Conservation (phyloP, 495 filamentous ascomycete species). For the Tuber microsphaerosporum region DNA sequence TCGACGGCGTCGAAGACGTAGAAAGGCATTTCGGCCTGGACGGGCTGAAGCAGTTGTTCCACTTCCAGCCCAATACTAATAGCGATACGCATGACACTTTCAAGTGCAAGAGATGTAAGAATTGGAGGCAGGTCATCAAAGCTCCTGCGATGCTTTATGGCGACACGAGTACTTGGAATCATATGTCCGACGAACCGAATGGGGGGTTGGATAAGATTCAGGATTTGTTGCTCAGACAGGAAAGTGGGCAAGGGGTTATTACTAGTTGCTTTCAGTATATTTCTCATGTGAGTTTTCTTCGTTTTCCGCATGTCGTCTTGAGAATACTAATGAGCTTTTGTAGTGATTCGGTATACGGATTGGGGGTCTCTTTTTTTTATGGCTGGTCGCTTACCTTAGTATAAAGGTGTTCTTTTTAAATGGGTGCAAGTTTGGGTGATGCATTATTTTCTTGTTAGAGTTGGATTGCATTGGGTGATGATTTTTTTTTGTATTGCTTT, state of each 20-base stretch:
- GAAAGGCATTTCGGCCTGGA: constrained; percentile 93
- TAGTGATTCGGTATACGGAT: background rate
- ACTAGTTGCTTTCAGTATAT: constrained; percentile 98
- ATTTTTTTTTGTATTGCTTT: background rate
- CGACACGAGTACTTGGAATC: constrained; percentile 98
- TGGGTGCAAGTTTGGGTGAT: background rate
- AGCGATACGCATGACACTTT: constrained; percentile 98
- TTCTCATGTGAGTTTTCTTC: constrained; percentile 53
- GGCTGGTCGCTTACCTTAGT: background rate
- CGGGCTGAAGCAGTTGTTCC: constrained; percentile 81
- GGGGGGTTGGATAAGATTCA: constrained; percentile 72
- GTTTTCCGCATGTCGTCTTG: background rate
- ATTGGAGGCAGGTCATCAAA: constrained; percentile 78
- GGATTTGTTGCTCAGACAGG: constrained; percentile 84
- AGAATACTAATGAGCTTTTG: background rate
- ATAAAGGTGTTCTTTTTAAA: background rate
- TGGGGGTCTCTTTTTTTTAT: background rate
- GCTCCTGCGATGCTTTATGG: constrained; percentile 92
- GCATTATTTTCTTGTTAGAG: background rate
- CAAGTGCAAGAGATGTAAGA: constrained; percentile 93
- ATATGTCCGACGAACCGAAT: constrained; percentile 71
- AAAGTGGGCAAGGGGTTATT: constrained; percentile 68
- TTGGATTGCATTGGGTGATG: background rate
- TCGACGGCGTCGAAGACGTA: constrained; percentile 92
- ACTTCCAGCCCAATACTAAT: constrained; percentile 72